Conservation (phyloP, 1,284 basidiomycete genomes). For the Sanghuangporus baumii region DNA sequence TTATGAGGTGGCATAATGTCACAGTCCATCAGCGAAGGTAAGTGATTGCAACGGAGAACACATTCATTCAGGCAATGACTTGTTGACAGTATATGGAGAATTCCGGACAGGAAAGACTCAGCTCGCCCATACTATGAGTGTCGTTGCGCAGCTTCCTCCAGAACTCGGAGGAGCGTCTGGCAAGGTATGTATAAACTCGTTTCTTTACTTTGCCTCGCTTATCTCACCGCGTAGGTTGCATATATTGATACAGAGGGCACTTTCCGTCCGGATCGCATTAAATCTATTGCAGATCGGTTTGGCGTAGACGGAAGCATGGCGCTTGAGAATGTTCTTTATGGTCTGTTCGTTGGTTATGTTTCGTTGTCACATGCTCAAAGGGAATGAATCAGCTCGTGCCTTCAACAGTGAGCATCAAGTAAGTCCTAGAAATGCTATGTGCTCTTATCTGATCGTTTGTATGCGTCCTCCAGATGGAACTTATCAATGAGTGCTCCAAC, state of each 20-base stretch:
- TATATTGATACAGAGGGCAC: slow-evolving; percentile 95
- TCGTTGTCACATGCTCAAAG: not conserved
- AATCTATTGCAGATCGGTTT: slow-evolving; percentile 85
- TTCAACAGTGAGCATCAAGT: slow-evolving; percentile 88
- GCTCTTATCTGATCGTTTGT: slow-evolving; percentile 8
- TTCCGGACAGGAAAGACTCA: slow-evolving; percentile 88
- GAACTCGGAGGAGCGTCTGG: slow-evolving; percentile 88
- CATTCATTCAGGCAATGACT: not conserved
- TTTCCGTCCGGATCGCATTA: slow-evolving; percentile 88
- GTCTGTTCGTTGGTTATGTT: slow-evolving; percentile 31
- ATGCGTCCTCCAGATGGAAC: slow-evolving; percentile 57
- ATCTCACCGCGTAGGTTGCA: slow-evolving; percentile 57
- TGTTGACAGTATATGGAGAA: slow-evolving; percentile 65
- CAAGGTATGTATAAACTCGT: slow-evolving; percentile 44
- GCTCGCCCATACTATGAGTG: slow-evolving; percentile 88
- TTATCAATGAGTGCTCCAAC: slow-evolving; percentile 79
- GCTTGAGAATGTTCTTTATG: slow-evolving; percentile 82
- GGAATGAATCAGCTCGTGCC: slow-evolving; percentile 55
- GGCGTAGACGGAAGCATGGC: slow-evolving; percentile 85
- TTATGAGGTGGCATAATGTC: slow-evolving; percentile 75
- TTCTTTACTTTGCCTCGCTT: slow-evolving; percentile 14
- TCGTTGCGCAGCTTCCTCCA: slow-evolving; percentile 80
- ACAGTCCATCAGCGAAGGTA: slow-evolving; percentile 88
- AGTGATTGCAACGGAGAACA: not conserved
- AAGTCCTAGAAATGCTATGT: not conserved